Base-by-base conservation (phyloP, 345 rosid species). In the Ricinus communis region DNA sequence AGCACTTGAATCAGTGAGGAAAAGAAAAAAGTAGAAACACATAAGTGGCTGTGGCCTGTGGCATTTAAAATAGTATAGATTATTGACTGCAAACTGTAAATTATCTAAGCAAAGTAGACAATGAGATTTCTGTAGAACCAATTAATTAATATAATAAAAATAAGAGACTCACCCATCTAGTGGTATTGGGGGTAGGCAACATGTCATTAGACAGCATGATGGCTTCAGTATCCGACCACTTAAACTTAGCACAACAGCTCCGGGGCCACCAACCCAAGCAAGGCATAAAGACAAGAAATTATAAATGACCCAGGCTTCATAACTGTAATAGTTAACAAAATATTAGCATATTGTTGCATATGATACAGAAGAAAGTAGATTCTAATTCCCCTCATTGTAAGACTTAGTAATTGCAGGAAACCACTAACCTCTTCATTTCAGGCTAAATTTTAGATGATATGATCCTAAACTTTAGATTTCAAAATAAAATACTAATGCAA, bases 261-360 rank as follows among this genome's bases (percentile, higher is more conserved):
- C 98, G 66, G 98, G 97, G 36, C 98, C 97, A 73, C 98, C 98
- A 83, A 93, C 98, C 98, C 98, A 93, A 16, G 94, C 97, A 74
- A 93, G 86, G 84, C 97, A 93, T 66, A 93, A 74, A 25, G 97
- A 91, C 43, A 93, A 79, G 83, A 93, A 93, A 76, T 93, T 93
- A 60, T 93, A 93, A 51, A 93, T 93, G 79, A 93, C 98, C 98
- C 98, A 93, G 64, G 98, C 98, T 84, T 93, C 98, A 71, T 93
- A 93, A 62, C 97, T 93, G 94, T 73, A 80, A 84, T 46, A 58
- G 58, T 25, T 5, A 50, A 16, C 22, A 14, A 53, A 75, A 24
- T 47, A 64, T 70, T 64, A 62, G 52, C 45, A 51, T 19, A 13
- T 46, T 4, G 53, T 41, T 52, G 40, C 12, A 9, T 38, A 50